Percentiles rank a stretch among this genome's conserved stretches.
Evolutionary conservation across 352 stramenopile genomes (phyloP).

Genomic region (Globisporangium alternatum): DNA sequence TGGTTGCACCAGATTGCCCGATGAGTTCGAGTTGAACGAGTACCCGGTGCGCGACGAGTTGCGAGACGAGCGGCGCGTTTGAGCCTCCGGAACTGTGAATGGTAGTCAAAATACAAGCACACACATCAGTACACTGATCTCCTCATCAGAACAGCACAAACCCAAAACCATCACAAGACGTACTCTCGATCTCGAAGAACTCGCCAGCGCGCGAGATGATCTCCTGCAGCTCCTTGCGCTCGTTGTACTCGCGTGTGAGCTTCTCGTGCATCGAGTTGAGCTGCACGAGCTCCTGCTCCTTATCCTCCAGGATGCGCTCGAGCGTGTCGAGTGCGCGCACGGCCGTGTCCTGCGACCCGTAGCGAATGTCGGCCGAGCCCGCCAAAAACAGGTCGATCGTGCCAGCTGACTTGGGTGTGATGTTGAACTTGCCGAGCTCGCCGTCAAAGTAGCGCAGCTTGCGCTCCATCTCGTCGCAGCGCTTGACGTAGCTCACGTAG

Average conservation of each 20-base stretch:
- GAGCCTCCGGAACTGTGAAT: constrained; percentile 44
- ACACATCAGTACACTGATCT: constrained; percentile 11
- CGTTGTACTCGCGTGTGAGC: constrained; percentile 97
- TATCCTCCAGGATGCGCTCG: constrained; percentile 94
- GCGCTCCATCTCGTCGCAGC: constrained; percentile 98
- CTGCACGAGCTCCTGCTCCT: constrained; percentile 95
- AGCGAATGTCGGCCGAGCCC: constrained; percentile 69
- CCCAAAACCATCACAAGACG: constrained; percentile 10
- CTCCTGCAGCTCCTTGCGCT: constrained; percentile 88
- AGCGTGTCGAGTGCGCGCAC: constrained; percentile 91
- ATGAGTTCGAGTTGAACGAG: constrained; percentile 37
- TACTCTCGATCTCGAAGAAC: constrained; percentile 86
- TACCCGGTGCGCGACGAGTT: constrained; percentile 58
- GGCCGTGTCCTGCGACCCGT: constrained; percentile 78
- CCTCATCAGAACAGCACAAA: not conserved
- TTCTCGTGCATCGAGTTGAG: constrained; percentile 98
- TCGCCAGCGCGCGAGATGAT: constrained; percentile 75
- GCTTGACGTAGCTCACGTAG: constrained; percentile 98
- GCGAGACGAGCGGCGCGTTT: constrained; percentile 47
- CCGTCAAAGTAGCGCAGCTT: constrained; percentile 96
- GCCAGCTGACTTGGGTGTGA: constrained; percentile 70
- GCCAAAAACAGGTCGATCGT: constrained; percentile 78
- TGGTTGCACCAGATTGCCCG: constrained; percentile 7
- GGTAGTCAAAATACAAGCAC: not conserved
- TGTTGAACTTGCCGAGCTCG: constrained; percentile 94